Percentiles rank a stretch among this genome's conserved stretches.
These are phyloP conservation scores for Rutidosis leptorrhynchoides DNA, from an alignment of 129 eudicot genomes.

Conservation along the genomic window DNA sequence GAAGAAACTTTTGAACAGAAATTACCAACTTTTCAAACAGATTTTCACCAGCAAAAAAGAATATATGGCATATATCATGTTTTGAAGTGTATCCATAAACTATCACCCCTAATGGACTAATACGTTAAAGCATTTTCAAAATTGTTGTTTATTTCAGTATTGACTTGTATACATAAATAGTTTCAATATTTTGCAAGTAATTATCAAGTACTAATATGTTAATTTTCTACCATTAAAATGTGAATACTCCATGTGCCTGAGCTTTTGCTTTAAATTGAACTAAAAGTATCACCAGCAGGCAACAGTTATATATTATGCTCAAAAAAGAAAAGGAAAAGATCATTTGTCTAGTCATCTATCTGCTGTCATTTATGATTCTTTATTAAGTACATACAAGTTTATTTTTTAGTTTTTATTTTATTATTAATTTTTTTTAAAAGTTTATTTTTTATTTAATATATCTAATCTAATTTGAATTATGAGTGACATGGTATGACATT, in stretches of 20 bases:
- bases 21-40: conserved; percentile 26
- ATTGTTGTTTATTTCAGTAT: background rate
- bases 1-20: background rate
- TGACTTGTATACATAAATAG: too few relatives aligned
- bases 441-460: background rate
- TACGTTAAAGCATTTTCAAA: background rate
- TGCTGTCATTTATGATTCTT: conserved; percentile 14
- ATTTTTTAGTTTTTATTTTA: too few relatives aligned
- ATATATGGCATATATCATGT: conserved; percentile 2
- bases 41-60: conserved; percentile 58
- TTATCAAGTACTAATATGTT: too few relatives aligned
- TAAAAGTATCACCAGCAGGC: conserved; percentile 30
- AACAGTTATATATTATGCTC: conserved; percentile 31
- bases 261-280: conserved; percentile 16
- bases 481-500: too few relatives aligned
- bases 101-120: background rate
- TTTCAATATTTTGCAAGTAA: background rate
- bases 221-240: background rate
- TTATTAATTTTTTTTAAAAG: background rate
- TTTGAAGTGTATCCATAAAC: too few relatives aligned
- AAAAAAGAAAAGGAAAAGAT: conserved; percentile 14
- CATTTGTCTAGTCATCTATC: background rate
- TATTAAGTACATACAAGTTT: background rate
- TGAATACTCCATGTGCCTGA: background rate
- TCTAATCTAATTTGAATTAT: too few relatives aligned